Conservation (phyloP, 108 stramenopile species). For the Skeletonema tropicum region DNA sequence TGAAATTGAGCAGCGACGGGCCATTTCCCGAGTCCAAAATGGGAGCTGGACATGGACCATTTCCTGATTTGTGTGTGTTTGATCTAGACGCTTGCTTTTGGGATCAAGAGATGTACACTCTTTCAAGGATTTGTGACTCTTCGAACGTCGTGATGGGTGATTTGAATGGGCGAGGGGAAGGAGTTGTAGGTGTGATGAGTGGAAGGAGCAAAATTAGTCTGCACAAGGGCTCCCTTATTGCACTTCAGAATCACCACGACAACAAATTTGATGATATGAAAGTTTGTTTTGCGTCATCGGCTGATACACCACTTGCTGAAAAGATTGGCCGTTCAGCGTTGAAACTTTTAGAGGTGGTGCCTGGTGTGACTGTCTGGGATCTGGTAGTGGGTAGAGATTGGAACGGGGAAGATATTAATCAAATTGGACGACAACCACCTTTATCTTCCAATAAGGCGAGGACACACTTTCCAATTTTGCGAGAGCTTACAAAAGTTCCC, state of each 20-base stretch:
- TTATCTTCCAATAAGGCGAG: constrained; percentile 71
- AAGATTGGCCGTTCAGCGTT: constrained; percentile 77
- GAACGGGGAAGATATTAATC: constrained; percentile 78
- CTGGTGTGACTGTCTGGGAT: constrained; percentile 85
- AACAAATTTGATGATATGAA: constrained; percentile 73
- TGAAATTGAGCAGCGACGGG: not conserved
- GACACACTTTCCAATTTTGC: constrained; percentile 90
- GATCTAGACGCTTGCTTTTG: constrained; percentile 92
- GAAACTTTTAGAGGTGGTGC: constrained; percentile 79
- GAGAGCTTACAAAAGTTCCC: constrained; percentile 75
- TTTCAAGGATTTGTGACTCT: constrained; percentile 57
- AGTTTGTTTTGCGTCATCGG: constrained; percentile 77
- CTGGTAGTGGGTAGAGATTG: constrained; percentile 74
- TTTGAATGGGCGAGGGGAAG: constrained; percentile 78
- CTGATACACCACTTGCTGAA: constrained; percentile 85
- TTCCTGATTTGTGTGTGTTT: constrained; percentile 77
- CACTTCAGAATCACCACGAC: constrained; percentile 76
- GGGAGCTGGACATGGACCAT: constrained; percentile 10
- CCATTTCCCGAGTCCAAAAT: constrained; percentile 28
- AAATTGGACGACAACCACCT: constrained; percentile 89
- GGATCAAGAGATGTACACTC: constrained; percentile 92
- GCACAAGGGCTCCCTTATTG: constrained; percentile 68
- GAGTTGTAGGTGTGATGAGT: constrained; percentile 75
- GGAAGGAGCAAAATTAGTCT: constrained; percentile 72
- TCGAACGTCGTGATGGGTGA: constrained; percentile 64